phyloP scores from a whole-genome alignment of 1,139 yeast genomes.

The Komagataea norvegica region DNA sequence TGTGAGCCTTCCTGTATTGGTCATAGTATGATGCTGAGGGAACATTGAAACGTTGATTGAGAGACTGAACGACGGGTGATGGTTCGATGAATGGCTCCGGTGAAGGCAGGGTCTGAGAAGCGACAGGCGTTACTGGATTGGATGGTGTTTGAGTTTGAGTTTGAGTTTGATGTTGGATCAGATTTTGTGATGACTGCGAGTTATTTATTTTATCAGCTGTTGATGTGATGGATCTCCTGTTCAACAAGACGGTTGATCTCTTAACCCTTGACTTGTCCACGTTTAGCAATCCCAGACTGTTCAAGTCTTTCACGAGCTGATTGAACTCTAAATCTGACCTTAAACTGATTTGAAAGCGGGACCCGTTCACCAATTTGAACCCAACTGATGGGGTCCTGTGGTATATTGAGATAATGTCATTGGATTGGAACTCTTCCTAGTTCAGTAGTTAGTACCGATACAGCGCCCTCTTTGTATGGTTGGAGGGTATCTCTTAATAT shows the following conservation, averaged over 20 bases:
- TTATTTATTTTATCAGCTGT: too few relatives aligned
- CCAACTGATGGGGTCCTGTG: conserved; percentile 22
- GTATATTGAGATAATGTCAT: conserved; percentile 12
- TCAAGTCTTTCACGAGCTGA: conserved; percentile 8
- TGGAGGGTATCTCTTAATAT: background rate
- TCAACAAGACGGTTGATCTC: too few relatives aligned
- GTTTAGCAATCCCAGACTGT: background rate
- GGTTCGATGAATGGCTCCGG: background rate
- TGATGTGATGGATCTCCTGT: too few relatives aligned
- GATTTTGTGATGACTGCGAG: too few relatives aligned
- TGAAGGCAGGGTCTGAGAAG: background rate
- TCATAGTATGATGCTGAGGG: conserved; percentile 5
- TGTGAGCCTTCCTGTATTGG: conserved; percentile 3
- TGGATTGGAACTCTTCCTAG: conserved; percentile 3
- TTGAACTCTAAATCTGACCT: conserved; percentile 9
- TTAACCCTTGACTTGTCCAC: conserved; percentile 1
- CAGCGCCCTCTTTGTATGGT: background rate
- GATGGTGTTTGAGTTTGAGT: too few relatives aligned
- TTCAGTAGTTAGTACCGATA: background rate
- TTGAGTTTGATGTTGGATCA: too few relatives aligned
- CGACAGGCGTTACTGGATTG: background rate
- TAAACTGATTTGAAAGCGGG: conserved; percentile 21
- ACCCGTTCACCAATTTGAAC: conserved; percentile 11
- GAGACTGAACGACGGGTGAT: background rate
- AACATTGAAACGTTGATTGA: conserved; percentile 1